Percentiles rank a stretch among this genome's conserved stretches.
These are phyloP conservation scores for Clavariopsis aquatica DNA, from an alignment of 495 filamentous ascomycete species.

Conservation along the genomic window DNA sequence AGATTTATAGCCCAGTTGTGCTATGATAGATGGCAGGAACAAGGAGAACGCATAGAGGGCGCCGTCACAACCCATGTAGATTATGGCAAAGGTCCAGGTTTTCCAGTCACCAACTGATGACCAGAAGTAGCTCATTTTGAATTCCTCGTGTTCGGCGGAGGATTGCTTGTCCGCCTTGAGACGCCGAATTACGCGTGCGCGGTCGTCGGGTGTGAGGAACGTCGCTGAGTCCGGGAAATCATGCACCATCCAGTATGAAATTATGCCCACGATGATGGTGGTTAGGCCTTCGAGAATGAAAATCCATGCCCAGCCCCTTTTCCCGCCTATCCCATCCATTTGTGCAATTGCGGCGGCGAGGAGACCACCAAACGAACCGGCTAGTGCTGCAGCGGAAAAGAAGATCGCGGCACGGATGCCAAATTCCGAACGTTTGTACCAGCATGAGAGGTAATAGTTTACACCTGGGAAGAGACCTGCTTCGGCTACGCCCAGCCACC, in stretches of 20 bases:
- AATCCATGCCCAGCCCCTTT: constrained; percentile 81
- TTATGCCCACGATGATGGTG: constrained; percentile 71
- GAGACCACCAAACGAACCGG: constrained; percentile 83
- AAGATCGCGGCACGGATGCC: constrained; percentile 81
- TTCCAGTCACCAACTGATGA: constrained; percentile 81
- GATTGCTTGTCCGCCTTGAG: constrained; percentile 75
- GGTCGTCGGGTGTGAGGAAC: constrained; percentile 74
- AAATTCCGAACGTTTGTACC: constrained; percentile 81
- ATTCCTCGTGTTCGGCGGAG: constrained; percentile 76
- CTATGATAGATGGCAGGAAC: constrained; percentile 85
- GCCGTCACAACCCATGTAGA: constrained; percentile 51
- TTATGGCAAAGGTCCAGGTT: constrained; percentile 63
- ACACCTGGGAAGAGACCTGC: constrained; percentile 87
- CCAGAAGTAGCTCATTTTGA: constrained; percentile 75
- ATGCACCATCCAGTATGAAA: constrained; percentile 81
- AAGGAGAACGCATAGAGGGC: constrained; percentile 88
- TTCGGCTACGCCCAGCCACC: constrained; percentile 82
- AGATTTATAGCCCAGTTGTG: constrained; percentile 67
- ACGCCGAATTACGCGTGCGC: constrained; percentile 70
- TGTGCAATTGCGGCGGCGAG: constrained; percentile 75
- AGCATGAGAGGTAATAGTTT: constrained; percentile 85
- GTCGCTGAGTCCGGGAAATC: constrained; percentile 84
- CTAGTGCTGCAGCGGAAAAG: constrained; percentile 82
- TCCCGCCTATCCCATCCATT: constrained; percentile 70
- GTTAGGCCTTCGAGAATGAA: constrained; percentile 75